Percentiles rank a stretch among this genome's conserved stretches.
These are phyloP conservation scores for Cornus suecica DNA, from an alignment of 148 eudicot species.

Conservation along the genomic window DNA sequence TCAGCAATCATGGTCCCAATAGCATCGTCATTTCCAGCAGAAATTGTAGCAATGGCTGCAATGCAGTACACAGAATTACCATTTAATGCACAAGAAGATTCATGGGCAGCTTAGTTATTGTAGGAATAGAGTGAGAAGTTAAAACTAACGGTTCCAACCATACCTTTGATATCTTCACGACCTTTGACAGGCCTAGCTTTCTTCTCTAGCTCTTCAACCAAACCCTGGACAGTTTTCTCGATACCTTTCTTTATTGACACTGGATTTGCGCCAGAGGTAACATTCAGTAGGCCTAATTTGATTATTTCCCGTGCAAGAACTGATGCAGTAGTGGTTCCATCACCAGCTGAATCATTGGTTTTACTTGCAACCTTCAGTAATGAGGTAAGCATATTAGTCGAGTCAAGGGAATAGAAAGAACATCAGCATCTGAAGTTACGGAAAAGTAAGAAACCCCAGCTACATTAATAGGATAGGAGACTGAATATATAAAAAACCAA, in stretches of 20 bases:
- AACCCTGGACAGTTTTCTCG: constrained; percentile 82
- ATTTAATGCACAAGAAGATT: neutral
- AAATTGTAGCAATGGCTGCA: constrained; percentile 90
- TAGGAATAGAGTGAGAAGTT: neutral
- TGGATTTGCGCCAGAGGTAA: constrained; percentile 96
- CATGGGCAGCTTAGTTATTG: neutral
- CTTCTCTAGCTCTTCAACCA: constrained; percentile 79
- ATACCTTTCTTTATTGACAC: constrained; percentile 92
- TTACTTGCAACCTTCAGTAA: constrained; percentile 78
- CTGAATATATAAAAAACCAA: constrained; percentile 14
- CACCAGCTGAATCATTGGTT: constrained; percentile 98
- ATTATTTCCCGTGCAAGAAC: constrained; percentile 95
- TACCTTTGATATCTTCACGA: constrained; percentile 90
- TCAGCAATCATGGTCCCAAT: constrained; percentile 98
- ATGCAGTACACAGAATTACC: neutral
- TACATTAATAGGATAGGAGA: neutral
- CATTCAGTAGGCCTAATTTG: constrained; percentile 74
- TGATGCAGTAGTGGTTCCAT: constrained; percentile 95
- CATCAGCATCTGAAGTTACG: no score
- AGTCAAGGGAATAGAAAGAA: neutral
- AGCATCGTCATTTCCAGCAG: constrained; percentile 88
- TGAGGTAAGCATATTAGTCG: neutral
- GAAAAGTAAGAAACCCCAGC: neutral
- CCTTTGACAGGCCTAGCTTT: constrained; percentile 91
- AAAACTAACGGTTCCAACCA: neutral